Evolutionary conservation across 352 stramenopile species (phyloP).

Genomic region (Globisporangium alternatum): DNA sequence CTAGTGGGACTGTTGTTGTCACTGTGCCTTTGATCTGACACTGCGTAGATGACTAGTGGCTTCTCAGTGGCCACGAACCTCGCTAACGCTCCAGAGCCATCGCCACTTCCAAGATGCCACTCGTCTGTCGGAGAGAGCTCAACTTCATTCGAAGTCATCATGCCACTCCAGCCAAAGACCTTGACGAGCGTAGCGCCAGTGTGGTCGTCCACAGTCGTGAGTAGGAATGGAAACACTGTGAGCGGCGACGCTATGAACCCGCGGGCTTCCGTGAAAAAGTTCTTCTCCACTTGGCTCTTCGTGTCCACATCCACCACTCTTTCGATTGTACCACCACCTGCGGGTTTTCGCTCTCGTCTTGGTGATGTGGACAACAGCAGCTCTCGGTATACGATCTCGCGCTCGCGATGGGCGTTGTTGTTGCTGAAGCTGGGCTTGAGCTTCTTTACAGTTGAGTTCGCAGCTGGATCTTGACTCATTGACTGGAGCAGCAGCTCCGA

Average conservation of each 20-base stretch:
- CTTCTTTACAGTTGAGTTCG: constrained; percentile 14
- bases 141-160: constrained; percentile 22
- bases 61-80: constrained; percentile 7
- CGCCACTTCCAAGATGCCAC: constrained; percentile 21
- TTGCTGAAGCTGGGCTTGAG: constrained; percentile 8
- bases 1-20: background rate
- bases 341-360: constrained; percentile 14
- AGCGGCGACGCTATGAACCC: background rate
- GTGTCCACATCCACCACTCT: constrained; percentile 6
- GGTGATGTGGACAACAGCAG: constrained; percentile 18
- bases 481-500: constrained; percentile 20
- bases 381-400: constrained; percentile 38
- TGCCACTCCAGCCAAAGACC: constrained; percentile 33
- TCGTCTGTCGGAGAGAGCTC: constrained; percentile 31
- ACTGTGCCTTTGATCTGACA: background rate
- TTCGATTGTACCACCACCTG: background rate
- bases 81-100: background rate
- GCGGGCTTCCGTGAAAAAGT: constrained; percentile 5
- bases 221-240: constrained; percentile 18
- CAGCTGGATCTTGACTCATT: background rate
- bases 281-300: constrained; percentile 15
- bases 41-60: constrained; percentile 17
- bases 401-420: background rate
- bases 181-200: constrained; percentile 13
- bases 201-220: background rate